A percentile compares a stretch with the other conserved stretches of the same genome.
Conservation (phyloP, 164 flowering plant genomes). For the Vitis cinerea region DNA sequence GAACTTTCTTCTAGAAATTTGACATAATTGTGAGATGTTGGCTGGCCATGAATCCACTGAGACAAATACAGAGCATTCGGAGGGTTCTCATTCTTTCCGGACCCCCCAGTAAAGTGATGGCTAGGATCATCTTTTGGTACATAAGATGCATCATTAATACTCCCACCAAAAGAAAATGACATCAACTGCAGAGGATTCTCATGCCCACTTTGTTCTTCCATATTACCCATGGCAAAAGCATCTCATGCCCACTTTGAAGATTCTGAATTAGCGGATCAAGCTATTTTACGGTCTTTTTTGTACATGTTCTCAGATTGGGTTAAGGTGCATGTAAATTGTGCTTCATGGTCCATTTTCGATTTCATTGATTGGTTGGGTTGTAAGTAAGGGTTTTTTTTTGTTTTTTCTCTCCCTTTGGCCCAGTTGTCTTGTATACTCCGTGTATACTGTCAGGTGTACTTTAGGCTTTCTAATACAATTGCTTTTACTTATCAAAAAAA, state of each 20-base stretch:
- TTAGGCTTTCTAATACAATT: too few relatives aligned
- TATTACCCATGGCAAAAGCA: neutral
- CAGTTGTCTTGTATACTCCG: too few relatives aligned
- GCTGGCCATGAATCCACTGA: conserved; percentile 11
- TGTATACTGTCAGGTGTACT: too few relatives aligned
- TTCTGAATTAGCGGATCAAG: too few relatives aligned
- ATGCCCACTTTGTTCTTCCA: conserved; percentile 16
- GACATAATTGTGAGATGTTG: conserved; percentile 16
- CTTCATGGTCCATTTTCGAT: too few relatives aligned
- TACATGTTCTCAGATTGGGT: too few relatives aligned
- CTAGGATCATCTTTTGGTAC: conserved; percentile 14
- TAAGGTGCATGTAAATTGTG: too few relatives aligned
- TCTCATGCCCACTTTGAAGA: neutral
- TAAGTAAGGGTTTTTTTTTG: too few relatives aligned
- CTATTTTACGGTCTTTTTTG: too few relatives aligned
- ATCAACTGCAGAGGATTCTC: conserved; percentile 9
- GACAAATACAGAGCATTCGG: conserved; percentile 8
- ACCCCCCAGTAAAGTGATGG: conserved; percentile 2
- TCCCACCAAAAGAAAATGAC: conserved; percentile 10
- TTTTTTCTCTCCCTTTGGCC: too few relatives aligned
- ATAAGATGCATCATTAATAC: conserved; percentile 1
- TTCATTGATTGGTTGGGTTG: too few relatives aligned
- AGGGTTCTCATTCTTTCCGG: conserved; percentile 11
- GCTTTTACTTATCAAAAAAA: too few relatives aligned
- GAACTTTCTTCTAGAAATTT: conserved; percentile 20